Evolutionary conservation across 108 stramenopile species (phyloP).

Genomic region (Ochromonas danica): DNA sequence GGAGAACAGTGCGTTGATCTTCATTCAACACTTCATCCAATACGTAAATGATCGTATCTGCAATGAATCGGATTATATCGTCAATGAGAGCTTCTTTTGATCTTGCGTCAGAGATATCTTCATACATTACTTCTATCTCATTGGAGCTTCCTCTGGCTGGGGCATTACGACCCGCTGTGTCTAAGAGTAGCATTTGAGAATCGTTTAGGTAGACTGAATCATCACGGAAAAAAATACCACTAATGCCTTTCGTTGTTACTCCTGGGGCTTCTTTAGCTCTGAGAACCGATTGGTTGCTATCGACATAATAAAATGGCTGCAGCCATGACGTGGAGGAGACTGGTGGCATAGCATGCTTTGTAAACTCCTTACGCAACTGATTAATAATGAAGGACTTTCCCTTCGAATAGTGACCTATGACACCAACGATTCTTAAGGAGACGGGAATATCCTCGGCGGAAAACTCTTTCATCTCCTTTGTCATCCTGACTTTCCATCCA

Average conservation of each 20-base stretch:
- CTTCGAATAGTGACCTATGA: not conserved
- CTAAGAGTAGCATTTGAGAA: not conserved
- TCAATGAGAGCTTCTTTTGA: not conserved
- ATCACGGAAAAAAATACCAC: slow-evolving; percentile 2
- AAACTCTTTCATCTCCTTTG: too few species aligned
- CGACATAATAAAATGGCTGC: too few species aligned
- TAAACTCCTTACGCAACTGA: not conserved
- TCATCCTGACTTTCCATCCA: too few species aligned
- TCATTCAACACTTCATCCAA: not conserved
- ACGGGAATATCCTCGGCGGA: too few species aligned
- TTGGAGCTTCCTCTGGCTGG: not conserved
- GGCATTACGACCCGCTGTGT: not conserved
- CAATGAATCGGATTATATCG: not conserved
- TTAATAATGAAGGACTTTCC: not conserved
- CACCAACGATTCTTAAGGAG: slow-evolving; percentile 1
- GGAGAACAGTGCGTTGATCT: not conserved
- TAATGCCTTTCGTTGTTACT: not conserved
- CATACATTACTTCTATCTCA: not conserved
- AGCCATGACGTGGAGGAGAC: too few species aligned
- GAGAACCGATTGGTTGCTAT: too few species aligned
- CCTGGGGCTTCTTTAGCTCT: not conserved
- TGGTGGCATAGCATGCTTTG: too few species aligned
- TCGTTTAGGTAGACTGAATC: not conserved
- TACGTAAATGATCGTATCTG: not conserved
- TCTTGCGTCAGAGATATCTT: not conserved